These are phyloP conservation scores for Colletotrichum higginsianum DNA, from an alignment of 2,329 filamentous ascomycete genomes.

Conservation along the genomic window DNA sequence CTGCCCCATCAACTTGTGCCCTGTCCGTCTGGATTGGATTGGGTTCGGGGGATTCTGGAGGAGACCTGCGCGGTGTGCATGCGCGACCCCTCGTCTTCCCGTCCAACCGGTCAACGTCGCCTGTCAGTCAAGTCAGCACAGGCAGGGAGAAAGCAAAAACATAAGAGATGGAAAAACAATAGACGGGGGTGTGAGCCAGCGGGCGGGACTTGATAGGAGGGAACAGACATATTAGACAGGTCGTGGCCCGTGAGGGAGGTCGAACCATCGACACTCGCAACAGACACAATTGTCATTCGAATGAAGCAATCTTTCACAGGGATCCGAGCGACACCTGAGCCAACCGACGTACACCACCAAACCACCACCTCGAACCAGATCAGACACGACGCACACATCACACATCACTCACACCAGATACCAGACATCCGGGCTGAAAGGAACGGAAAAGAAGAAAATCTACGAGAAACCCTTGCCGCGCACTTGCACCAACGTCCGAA, in stretches of 20 bases:
- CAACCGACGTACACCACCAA: slow-evolving; percentile 4
- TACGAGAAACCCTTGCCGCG: slow-evolving; percentile 5
- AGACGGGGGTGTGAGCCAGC: slow-evolving; percentile 20
- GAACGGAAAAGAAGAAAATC: slow-evolving; percentile 17
- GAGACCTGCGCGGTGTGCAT: slow-evolving; percentile 29
- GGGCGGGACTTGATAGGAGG: slow-evolving; percentile 10
- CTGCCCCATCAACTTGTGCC: slow-evolving; percentile 38
- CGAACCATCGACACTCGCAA: slow-evolving; percentile 1
- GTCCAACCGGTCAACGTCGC: slow-evolving; percentile 23
- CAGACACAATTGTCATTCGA: slow-evolving; percentile 18
- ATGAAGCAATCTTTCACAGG: slow-evolving; percentile 30
- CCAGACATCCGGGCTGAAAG: slow-evolving; percentile 13
- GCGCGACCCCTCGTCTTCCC: slow-evolving; percentile 28
- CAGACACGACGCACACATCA: slow-evolving; percentile 2
- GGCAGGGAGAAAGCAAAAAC: background rate
- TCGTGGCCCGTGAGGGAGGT: slow-evolving; percentile 20
- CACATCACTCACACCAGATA: slow-evolving; percentile 6
- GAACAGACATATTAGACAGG: slow-evolving; percentile 37
- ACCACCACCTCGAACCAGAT: background rate
- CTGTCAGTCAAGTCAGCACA: slow-evolving; percentile 31
- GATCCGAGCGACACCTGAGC: slow-evolving; percentile 15
- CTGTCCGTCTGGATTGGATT: slow-evolving; percentile 36
- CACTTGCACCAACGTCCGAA: slow-evolving; percentile 35
- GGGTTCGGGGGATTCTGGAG: slow-evolving; percentile 11
- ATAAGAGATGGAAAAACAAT: background rate